Conservation (phyloP, 306 rosid species). For the Coriaria nepalensis region DNA sequence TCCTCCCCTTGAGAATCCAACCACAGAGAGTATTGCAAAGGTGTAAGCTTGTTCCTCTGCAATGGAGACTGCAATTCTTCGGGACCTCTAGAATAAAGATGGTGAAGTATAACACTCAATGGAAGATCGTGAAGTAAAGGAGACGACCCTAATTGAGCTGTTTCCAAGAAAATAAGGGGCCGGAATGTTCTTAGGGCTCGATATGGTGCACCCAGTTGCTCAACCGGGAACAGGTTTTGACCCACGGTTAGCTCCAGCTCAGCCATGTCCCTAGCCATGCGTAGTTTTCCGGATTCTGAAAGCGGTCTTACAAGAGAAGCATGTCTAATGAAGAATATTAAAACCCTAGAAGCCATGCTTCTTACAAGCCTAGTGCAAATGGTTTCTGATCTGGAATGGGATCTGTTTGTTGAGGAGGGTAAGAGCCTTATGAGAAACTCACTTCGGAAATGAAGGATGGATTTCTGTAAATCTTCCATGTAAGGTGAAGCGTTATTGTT, state of each 20-base stretch:
- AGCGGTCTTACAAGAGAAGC: slow-evolving; percentile 98
- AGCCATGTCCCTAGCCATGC: slow-evolving; percentile 99
- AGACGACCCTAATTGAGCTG: slow-evolving; percentile 75
- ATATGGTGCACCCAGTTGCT: slow-evolving; percentile 92
- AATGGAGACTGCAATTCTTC: slow-evolving; percentile 83
- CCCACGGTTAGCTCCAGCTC: slow-evolving; percentile 94
- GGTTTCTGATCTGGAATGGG: slow-evolving; percentile 46
- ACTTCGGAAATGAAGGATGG: slow-evolving; percentile 82
- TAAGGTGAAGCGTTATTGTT: slow-evolving; percentile 91
- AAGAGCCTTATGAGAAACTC: slow-evolving; percentile 71
- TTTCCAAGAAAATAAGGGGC: slow-evolving; percentile 95
- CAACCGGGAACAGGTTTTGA: slow-evolving; percentile 84
- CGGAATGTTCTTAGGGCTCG: slow-evolving; percentile 91
- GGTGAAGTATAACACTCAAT: slow-evolving; percentile 72
- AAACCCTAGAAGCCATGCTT: slow-evolving; percentile 88
- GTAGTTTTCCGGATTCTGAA: slow-evolving; percentile 93
- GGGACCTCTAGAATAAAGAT: slow-evolving; percentile 85
- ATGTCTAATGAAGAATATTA: slow-evolving; percentile 83
- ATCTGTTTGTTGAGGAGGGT: slow-evolving; percentile 42
- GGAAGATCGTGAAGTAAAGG: slow-evolving; percentile 96
- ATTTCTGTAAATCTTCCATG: slow-evolving; percentile 95
- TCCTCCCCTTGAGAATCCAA: slow-evolving; percentile 97
- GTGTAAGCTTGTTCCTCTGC: slow-evolving; percentile 80
- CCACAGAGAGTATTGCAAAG: slow-evolving; percentile 86
- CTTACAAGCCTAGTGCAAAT: slow-evolving; percentile 90